Conservation (phyloP, 1,284 basidiomycete genomes). For the Fomitopsis schrenkii region DNA sequence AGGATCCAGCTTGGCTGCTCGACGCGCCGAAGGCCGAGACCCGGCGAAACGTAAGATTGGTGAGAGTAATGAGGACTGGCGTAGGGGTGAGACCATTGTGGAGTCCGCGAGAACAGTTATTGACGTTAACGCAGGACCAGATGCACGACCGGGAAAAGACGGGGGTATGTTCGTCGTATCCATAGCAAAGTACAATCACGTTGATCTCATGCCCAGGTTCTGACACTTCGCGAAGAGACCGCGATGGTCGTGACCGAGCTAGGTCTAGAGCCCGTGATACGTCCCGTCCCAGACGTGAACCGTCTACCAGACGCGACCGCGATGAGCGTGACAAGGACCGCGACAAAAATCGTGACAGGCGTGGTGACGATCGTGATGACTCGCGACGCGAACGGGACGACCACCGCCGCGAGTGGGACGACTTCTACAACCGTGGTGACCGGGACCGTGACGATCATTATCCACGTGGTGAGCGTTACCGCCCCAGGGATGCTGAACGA, state of each 20-base stretch:
- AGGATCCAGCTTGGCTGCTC: constrained; percentile 35
- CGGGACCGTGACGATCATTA: constrained; percentile 37
- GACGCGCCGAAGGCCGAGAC: constrained; percentile 58
- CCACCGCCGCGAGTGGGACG: constrained; percentile 28
- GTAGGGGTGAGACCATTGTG: constrained; percentile 51
- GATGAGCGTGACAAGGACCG: constrained; percentile 25
- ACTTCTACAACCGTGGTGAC: constrained; percentile 29
- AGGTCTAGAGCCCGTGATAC: constrained; percentile 44
- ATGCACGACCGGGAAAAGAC: constrained; percentile 50
- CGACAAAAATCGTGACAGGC: constrained; percentile 20
- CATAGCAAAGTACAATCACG: background rate
- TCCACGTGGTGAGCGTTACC: constrained; percentile 15
- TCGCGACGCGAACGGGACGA: constrained; percentile 29
- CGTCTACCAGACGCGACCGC: constrained; percentile 18
- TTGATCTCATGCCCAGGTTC: constrained; percentile 27
- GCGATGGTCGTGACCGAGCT: constrained; percentile 52
- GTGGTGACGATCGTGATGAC: constrained; percentile 27
- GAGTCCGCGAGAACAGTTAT: background rate
- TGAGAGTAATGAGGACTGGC: constrained; percentile 75
- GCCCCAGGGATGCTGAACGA: constrained; percentile 32
- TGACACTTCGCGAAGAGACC: constrained; percentile 51
- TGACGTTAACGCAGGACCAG: constrained; percentile 35
- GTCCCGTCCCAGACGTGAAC: too few relatives aligned
- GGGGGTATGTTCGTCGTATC: constrained; percentile 44
- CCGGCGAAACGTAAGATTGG: constrained; percentile 60